phyloP scores from a whole-genome alignment of 2,329 filamentous ascomycete genomes.

The Paecilomyces sp. region DNA sequence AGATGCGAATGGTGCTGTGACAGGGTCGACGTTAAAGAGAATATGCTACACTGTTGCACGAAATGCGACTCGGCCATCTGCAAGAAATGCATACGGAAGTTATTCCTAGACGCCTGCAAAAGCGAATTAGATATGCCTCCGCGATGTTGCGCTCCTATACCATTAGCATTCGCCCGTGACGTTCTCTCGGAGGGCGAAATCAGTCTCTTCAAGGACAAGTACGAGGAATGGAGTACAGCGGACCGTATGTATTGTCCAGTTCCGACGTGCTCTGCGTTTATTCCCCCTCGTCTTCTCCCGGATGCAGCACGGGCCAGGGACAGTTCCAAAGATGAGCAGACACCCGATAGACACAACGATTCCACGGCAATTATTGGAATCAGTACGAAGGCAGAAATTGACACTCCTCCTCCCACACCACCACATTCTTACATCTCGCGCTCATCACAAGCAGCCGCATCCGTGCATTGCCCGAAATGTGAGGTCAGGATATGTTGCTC shows the following conservation, averaged over 20 bases:
- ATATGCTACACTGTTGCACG: not conserved
- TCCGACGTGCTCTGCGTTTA: conserved; percentile 43
- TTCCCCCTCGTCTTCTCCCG: conserved; percentile 27
- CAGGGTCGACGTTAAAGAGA: not conserved
- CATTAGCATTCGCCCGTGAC: conserved; percentile 31
- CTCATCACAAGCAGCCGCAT: conserved; percentile 15
- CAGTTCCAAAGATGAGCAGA: not conserved
- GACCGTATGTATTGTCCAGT: conserved; percentile 45
- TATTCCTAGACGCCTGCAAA: conserved; percentile 35
- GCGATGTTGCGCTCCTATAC: conserved; percentile 38
- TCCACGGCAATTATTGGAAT: not conserved
- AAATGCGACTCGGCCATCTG: conserved; percentile 1
- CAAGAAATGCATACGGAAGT: conserved; percentile 12
- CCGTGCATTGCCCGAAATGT: conserved; percentile 40
- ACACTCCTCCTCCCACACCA: conserved; percentile 5
- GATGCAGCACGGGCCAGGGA: not conserved
- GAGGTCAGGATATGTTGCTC: conserved; percentile 33
- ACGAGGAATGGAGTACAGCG: conserved; percentile 42
- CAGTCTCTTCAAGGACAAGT: conserved; percentile 33
- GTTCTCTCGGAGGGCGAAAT: conserved; percentile 29
- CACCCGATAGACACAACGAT: not conserved
- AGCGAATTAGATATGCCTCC: conserved; percentile 39
- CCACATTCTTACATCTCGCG: not conserved
- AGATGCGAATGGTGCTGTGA: not conserved
- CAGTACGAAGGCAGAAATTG: not conserved